These are phyloP conservation scores for Boletus sp. DNA, from an alignment of 1,284 basidiomycete species.

Conservation along the genomic window DNA sequence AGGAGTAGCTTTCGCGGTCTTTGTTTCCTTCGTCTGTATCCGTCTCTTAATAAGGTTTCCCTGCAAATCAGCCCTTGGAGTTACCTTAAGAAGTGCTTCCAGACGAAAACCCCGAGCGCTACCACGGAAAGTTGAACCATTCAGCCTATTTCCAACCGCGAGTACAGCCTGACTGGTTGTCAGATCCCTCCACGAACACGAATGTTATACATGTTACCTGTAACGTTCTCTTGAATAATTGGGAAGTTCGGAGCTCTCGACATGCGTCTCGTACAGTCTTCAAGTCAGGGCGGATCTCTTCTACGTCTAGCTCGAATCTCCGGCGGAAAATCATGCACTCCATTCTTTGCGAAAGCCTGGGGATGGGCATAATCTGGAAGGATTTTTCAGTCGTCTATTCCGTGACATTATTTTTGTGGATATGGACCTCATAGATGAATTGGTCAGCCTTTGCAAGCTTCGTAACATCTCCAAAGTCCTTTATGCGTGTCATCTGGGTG, in stretches of 20 bases:
- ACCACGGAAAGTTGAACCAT: conserved; percentile 79
- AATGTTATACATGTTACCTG: conserved; percentile 41
- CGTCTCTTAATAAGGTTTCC: background rate
- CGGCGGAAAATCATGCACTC: conserved; percentile 82
- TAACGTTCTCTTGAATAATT: conserved; percentile 66
- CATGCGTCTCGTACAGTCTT: conserved; percentile 73
- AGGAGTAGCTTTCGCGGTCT: conserved; percentile 60
- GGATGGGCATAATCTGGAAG: conserved; percentile 71
- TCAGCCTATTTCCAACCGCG: conserved; percentile 77
- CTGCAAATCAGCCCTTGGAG: background rate
- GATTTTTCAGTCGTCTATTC: conserved; percentile 4
- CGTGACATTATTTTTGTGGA: background rate
- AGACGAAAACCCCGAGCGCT: conserved; percentile 81
- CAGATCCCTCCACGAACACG: conserved; percentile 1
- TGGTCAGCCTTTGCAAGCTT: conserved; percentile 82
- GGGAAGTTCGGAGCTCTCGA: conserved; percentile 67
- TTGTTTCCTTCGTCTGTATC: conserved; percentile 77
- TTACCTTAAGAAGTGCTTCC: conserved; percentile 76
- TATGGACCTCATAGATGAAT: conserved; percentile 70
- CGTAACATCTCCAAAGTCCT: conserved; percentile 61
- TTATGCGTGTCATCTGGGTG: conserved; percentile 56
- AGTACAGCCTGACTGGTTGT: conserved; percentile 54
- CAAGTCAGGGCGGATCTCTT: conserved; percentile 81
- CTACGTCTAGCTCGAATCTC: conserved; percentile 77
- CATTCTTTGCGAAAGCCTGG: conserved; percentile 68